Percentiles rank a stretch among this genome's conserved stretches.
phyloP scores from a whole-genome alignment of 2,329 filamentous ascomycete species.

The Furcasterigmium furcatum region DNA sequence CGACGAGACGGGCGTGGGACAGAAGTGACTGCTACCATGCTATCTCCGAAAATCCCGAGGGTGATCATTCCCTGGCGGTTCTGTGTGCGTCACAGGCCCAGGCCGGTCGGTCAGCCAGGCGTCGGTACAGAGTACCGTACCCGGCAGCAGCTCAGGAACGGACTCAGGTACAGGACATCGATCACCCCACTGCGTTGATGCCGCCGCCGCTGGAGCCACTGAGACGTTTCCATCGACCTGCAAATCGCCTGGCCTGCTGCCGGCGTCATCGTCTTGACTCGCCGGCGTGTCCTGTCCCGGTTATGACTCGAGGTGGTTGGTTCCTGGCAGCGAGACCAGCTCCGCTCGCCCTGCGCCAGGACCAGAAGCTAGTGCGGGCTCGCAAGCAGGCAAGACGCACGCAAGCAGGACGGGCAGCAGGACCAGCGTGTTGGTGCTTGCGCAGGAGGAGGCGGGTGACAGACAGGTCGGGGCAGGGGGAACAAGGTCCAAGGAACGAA shows the following conservation, averaged over 20 bases:
- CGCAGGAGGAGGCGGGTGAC: neutral
- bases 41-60: neutral
- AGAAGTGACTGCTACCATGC: too few relatives aligned
- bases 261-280: neutral
- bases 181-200: neutral
- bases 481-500: neutral
- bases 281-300: neutral
- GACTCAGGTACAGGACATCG: neutral
- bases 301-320: neutral
- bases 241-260: neutral
- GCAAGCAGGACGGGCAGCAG: slow-evolving; percentile 1
- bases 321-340: neutral
- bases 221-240: neutral
- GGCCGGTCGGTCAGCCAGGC: neutral
- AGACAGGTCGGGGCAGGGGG: too few relatives aligned
- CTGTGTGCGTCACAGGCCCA: slow-evolving; percentile 1
- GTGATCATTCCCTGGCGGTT: neutral
- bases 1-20: too few relatives aligned
- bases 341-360: slow-evolving; percentile 1
- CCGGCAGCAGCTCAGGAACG: neutral
- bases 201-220: neutral
- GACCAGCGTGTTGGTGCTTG: neutral
- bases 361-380: neutral
- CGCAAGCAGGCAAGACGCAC: neutral
- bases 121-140: neutral